These are phyloP conservation scores for Coemansia sp. DNA, from an alignment of 192 early-diverging fungal genomes.

Conservation along the genomic window DNA sequence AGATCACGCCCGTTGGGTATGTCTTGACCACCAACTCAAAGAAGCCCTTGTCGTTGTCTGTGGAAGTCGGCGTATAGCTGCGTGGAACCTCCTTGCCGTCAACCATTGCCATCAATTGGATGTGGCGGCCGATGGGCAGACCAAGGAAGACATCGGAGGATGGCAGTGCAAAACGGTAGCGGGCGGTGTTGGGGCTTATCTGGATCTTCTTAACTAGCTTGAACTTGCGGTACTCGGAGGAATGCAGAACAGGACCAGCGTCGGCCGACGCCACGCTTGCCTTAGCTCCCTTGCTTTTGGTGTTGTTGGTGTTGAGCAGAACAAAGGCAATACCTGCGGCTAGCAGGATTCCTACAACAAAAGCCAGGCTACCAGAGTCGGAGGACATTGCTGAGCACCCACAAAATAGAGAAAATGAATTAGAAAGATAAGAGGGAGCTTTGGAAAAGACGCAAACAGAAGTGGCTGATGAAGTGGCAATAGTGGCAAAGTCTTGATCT, in stretches of 20 bases:
- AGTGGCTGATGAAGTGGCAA: neutral
- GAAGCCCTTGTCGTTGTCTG: constrained; percentile 79
- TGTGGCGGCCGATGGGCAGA: constrained; percentile 94
- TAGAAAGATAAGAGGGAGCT: neutral
- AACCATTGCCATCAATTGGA: constrained; percentile 82
- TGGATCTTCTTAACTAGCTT: constrained; percentile 74
- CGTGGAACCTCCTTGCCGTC: constrained; percentile 81
- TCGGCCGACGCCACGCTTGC: neutral
- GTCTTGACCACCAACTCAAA: constrained; percentile 94
- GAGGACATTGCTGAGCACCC: constrained; percentile 11
- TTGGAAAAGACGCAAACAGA: neutral
- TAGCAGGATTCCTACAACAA: constrained; percentile 29
- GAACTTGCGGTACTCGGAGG: constrained; percentile 75
- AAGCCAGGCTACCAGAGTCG: constrained; percentile 24
- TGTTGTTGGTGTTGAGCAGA: constrained; percentile 6
- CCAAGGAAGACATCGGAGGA: constrained; percentile 66
- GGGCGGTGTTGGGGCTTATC: constrained; percentile 83
- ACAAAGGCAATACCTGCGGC: constrained; percentile 45
- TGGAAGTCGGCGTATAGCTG: constrained; percentile 90
- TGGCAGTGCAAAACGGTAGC: constrained; percentile 87
- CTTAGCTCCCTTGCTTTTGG: constrained; percentile 6
- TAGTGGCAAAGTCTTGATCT: neutral
- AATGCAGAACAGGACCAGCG: constrained; percentile 58
- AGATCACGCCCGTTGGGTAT: constrained; percentile 81
- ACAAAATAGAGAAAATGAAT: constrained; percentile 1